phyloP scores from a whole-genome alignment of 768 basidiomycete genomes.

The Tricholoma terreum region DNA sequence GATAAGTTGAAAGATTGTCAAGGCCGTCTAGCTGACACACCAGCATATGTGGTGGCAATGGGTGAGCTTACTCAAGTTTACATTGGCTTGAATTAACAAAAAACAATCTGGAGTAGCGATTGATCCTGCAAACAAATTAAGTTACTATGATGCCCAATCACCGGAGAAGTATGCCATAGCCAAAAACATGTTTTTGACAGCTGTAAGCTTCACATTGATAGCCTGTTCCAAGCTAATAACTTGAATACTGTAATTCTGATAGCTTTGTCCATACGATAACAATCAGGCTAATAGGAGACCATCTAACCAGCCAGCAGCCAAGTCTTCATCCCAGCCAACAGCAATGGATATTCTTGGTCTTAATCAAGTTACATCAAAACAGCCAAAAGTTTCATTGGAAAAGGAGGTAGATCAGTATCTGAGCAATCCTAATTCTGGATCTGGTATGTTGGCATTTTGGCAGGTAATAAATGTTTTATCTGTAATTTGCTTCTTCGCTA shows the following conservation, averaged over 20 bases:
- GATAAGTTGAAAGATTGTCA: constrained; percentile 17
- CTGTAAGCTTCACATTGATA: neutral
- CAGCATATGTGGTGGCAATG: constrained; percentile 13
- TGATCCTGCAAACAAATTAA: constrained; percentile 10
- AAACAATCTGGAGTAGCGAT: constrained; percentile 4
- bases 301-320: neutral
- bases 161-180: neutral
- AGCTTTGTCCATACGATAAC: neutral
- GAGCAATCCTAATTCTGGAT: too few species aligned
- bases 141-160: neutral
- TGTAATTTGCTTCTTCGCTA: too few species aligned
- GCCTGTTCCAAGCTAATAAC: neutral
- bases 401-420: too few species aligned
- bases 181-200: neutral
- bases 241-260: neutral
- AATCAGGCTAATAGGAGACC: neutral
- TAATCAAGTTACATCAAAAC: too few species aligned
- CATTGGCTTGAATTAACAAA: neutral
- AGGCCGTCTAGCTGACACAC: constrained; percentile 6
- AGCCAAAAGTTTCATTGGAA: too few species aligned
- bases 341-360: too few species aligned
- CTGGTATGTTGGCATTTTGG: too few species aligned
- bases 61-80: constrained; percentile 6
- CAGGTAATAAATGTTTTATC: too few species aligned
- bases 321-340: neutral